Evolutionary conservation across 192 early-diverging fungal genomes (phyloP), one percentile per base, ranked within the genome.

Genomic region (Gonapodya sp.): DNA sequence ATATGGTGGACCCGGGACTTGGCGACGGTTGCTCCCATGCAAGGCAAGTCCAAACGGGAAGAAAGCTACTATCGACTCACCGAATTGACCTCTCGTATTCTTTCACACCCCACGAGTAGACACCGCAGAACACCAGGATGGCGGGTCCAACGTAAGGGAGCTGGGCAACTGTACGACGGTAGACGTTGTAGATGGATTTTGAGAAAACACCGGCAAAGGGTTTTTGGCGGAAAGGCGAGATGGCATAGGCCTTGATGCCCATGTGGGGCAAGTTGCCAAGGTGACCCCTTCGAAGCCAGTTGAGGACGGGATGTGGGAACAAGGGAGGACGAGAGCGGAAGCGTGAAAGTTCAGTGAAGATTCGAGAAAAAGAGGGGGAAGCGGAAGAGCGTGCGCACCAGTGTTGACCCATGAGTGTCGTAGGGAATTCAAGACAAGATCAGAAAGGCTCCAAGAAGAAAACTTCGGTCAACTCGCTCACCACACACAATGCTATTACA

Each of bases 211-310:
- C 75, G 31, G 75, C 75, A 33, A 34, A 32, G 2, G 34, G 30
- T 77, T 33, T 16, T 34, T 77, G 75, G 75, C 75, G 75, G 30
- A 77, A 32, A 8, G 75, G 75, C 75, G 75, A 77, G 75, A 77
- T 18, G 2, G 75, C 75, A 77, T 77, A 77, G 8, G 75, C 2
- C 75, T 34, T 32, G 34, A 77, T 77, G 75, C 75, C 75, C 75
- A 77, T 77, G 30, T 77, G 75, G 30, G 75, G 75, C 75, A 77
- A 33, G 18, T 34, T 34, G 75, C 8, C 8, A 8, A 77, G 75
- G 18, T 34, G 75, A 34, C 75, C 75, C 75, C 75, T 32, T 2
- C 34, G 31, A 2, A 77, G 75, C 75, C 46, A 64, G 24, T 64
- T 64, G 8, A 64, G 46, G 46, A 64, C 46, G 24, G 46, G 46